Evolutionary conservation across 2,329 filamentous ascomycete species (phyloP), one percentile per base, ranked within the genome.

Genomic region (Calonectria multiphialidica): DNA sequence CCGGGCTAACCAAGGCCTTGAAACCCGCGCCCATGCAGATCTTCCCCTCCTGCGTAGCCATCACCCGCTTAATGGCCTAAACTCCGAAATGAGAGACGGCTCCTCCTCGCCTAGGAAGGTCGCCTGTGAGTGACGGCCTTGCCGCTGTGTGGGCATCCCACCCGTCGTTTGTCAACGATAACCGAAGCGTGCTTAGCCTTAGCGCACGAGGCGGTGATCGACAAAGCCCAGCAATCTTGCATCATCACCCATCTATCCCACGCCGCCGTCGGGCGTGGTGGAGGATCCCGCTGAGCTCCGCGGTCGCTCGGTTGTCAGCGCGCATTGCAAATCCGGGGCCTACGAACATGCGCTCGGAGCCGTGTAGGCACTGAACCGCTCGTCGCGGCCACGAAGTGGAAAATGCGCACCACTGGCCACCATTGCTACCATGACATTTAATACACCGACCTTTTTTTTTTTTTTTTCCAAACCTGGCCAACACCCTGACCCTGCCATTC

Each of bases 21-120:
- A 79, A 79, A 78, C 77, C 59, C 62, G 45, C 67, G 70, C 61
- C 70, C 70, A 55, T 68, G 70, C 53, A 62, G 74, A 78, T 77
- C 75, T 44, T 72, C 68, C 63, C 70, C 61, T 68, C 63, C 28
- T 50, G 35, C 30, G 62, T 66, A 70, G 66, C 68, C 68, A 71
- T 72, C 68, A 73, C 68, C 63, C 72, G 66, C 67, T 18, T 44
- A 18, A 30, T 62, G 65, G 33, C 53, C 35, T 40, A 21, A 64
- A 50, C 55, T 42, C 67, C 70, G 57, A 75, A 67, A 71, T 76
- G 68, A 76, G 8, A 59, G 30, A 21, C 44, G 21, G 10, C 40
- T 57, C 47, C 28, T 44, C 13, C 45, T 57, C 16, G 37, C 21
- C 42, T n/a, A 44, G n/a, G n/a, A 10, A n/a, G 30, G 9, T 53